These are phyloP conservation scores for Fraxinus cuspidata DNA, from an alignment of 257 asterid genomes.

Conservation along the genomic window DNA sequence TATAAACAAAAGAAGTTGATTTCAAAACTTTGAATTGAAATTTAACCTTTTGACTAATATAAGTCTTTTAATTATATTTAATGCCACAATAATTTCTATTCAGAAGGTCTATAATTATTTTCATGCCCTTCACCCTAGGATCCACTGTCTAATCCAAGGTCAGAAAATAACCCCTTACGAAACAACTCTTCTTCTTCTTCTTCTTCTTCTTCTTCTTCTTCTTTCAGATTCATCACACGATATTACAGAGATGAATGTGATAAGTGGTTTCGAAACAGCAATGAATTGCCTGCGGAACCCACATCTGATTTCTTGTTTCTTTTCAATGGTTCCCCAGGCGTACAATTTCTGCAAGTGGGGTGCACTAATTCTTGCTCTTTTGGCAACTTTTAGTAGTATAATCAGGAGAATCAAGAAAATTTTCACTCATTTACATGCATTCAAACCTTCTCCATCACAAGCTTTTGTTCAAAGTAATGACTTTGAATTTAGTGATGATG, in stretches of 20 bases:
- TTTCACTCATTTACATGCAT: constrained; percentile 45
- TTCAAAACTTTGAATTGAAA: not conserved
- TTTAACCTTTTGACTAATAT: not conserved
- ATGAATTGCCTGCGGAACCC: constrained; percentile 72
- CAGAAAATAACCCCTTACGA: not conserved
- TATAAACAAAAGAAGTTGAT: not conserved
- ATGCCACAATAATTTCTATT: not conserved
- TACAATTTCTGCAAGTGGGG: constrained; percentile 83
- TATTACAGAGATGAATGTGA: constrained; percentile 63
- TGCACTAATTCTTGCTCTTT: constrained; percentile 65
- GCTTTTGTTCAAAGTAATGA: constrained; percentile 33
- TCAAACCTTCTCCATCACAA: constrained; percentile 41
- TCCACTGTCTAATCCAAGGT: not conserved
- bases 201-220: no score
- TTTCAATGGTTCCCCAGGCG: constrained; percentile 32
- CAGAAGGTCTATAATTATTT: no score
- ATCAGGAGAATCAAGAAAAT: constrained; percentile 49
- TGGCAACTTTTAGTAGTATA: constrained; percentile 67
- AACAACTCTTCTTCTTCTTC: not conserved
- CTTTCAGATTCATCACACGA: constrained; percentile 33
- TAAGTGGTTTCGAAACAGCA: constrained; percentile 67
- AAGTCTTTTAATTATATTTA: not conserved
- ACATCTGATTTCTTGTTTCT: constrained; percentile 43
- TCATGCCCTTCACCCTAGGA: not conserved
- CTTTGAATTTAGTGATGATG: constrained; percentile 56